These are phyloP conservation scores for Lasiosphaeria hispida DNA, from an alignment of 495 filamentous ascomycete species.

Conservation along the genomic window DNA sequence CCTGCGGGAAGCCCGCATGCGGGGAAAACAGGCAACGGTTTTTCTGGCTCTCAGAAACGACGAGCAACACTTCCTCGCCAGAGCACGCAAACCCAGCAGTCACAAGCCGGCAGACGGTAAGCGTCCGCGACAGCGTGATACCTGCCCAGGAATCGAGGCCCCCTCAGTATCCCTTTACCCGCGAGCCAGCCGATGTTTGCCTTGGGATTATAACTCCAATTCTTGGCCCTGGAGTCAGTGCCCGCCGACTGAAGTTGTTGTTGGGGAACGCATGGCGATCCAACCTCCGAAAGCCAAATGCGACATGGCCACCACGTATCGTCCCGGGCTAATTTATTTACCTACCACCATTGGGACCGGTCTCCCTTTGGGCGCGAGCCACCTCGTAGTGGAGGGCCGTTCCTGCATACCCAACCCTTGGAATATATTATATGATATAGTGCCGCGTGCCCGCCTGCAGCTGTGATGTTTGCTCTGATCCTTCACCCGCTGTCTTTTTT, in stretches of 20 bases:
- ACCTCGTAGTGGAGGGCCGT: conserved; percentile 2
- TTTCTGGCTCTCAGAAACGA: background rate
- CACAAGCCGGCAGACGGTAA: background rate
- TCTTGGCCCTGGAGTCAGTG: conserved; percentile 16
- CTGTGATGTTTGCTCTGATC: background rate
- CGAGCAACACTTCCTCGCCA: conserved; percentile 3
- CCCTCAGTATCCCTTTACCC: conserved; percentile 24
- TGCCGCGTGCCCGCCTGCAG: background rate
- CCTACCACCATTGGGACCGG: conserved; percentile 9
- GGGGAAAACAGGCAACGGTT: conserved; percentile 1
- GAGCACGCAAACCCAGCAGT: background rate
- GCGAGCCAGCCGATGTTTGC: conserved; percentile 13
- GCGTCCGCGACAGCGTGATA: background rate
- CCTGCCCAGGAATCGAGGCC: conserved; percentile 1
- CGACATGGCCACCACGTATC: conserved; percentile 14
- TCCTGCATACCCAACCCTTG: conserved; percentile 28
- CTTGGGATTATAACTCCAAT: conserved; percentile 12
- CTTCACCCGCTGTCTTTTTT: background rate
- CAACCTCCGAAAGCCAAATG: conserved; percentile 18
- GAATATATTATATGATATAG: conserved; percentile 23
- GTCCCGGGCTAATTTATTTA: conserved; percentile 30
- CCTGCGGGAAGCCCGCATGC: background rate
- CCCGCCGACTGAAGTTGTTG: conserved; percentile 12
- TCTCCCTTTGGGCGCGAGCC: background rate
- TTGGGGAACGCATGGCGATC: conserved; percentile 16